A percentile compares a stretch with the other conserved stretches of the same genome.
phyloP scores from a whole-genome alignment of 2,329 filamentous ascomycete species.

The Penicillium frequentans region DNA sequence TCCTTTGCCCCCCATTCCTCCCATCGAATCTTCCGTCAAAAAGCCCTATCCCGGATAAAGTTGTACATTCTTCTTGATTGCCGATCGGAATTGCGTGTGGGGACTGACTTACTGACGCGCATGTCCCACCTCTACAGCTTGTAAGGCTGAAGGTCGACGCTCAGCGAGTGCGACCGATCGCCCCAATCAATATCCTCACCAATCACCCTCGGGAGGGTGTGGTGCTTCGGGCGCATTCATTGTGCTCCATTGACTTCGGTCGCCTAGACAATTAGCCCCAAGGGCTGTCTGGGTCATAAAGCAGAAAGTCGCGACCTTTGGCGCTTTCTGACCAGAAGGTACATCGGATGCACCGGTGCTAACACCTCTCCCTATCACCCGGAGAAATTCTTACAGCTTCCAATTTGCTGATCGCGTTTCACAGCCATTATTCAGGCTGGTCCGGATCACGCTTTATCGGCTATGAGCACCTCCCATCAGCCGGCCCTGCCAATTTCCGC shows the following conservation, averaged over 20 bases:
- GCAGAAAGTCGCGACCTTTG: constrained; percentile 19
- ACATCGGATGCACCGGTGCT: constrained; percentile 67
- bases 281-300: neutral
- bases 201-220: constrained; percentile 25
- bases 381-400: constrained; percentile 30
- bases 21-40: constrained; percentile 22
- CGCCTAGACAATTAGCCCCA: neutral
- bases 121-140: constrained; percentile 16
- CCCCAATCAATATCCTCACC: constrained; percentile 15
- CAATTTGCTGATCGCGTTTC: constrained; percentile 21
- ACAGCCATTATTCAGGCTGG: constrained; percentile 33
- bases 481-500: constrained; percentile 44
- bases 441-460: constrained; percentile 35
- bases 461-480: constrained; percentile 47
- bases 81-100: constrained; percentile 15
- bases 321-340: constrained; percentile 39
- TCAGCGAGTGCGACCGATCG: constrained; percentile 27
- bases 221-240: constrained; percentile 21
- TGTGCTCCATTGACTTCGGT: constrained; percentile 21
- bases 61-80: constrained; percentile 19
- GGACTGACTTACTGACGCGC: constrained; percentile 11
- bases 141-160: constrained; percentile 20
- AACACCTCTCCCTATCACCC: constrained; percentile 28
- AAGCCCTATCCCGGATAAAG: constrained; percentile 12
- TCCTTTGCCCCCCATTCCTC: constrained; percentile 21